Evolutionary conservation across 495 filamentous ascomycete genomes (phyloP), one percentile per base, ranked within the genome.

Genomic region (Talaromyces proteolyticus): DNA sequence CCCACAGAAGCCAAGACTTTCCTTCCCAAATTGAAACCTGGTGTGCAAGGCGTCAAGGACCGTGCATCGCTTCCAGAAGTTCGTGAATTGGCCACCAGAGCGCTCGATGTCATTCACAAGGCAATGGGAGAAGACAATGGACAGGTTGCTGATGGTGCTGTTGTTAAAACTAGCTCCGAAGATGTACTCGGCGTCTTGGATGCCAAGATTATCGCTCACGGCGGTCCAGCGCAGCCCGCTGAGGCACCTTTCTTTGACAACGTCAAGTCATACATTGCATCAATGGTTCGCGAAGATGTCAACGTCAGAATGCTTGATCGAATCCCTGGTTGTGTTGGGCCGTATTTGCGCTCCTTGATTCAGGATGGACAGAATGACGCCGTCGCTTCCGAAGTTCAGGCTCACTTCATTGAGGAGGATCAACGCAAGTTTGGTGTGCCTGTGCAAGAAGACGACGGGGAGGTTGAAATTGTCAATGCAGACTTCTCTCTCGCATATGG

Each of bases 401-500:
- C 80, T 38, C 80, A 84, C 70, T 95, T 84, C 59, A 60, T 89
- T 23, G 83, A 81, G 7, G 90, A 95, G 57, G 90, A 95, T 57
- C 73, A 88, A 51, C 88, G 89, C 64, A 91, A 89, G 65, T 95
- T 78, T 59, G 91, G 91, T 53, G 81, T 86, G 46, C 89, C 91
- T 2, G 75, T 87, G 53, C 89, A 88, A 65, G 87, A 87, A 50
- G 87, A 95, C 56, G 86, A 93, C 56, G 90, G 82, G 49, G 86
- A 89, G 70, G 76, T 87, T 25, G 93, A 96, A 64, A 96, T 99
- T 58, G 93, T 99, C 60, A 96, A 99, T 60, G 89, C 94, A 37
- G 86, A 95, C 63, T 99, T 99, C 75, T 99, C 93, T 16, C 79
- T 99, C 12, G 93, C 89, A 14, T 99, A 99, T 59, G 93, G 93